Evolutionary conservation across 1,139 yeast species (phyloP).

Genomic region (Suhomyces anneliseae): DNA sequence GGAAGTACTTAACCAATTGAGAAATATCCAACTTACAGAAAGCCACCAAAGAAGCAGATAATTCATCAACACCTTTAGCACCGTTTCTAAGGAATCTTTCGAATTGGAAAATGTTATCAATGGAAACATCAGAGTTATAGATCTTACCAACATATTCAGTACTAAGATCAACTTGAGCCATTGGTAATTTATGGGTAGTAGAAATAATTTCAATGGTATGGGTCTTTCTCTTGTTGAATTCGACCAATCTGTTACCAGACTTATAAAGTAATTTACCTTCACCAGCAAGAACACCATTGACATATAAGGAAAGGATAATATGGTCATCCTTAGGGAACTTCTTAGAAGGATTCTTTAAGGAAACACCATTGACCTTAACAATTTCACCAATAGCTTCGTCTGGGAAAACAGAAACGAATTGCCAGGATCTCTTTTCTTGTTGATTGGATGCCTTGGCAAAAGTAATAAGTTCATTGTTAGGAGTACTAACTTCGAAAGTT

Average conservation of each 20-base stretch:
- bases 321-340: slow-evolving; percentile 50
- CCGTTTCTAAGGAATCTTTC: slow-evolving; percentile 46
- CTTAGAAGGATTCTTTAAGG: slow-evolving; percentile 33
- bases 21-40: slow-evolving; percentile 47
- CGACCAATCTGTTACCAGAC: slow-evolving; percentile 43
- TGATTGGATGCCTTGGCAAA: slow-evolving; percentile 74
- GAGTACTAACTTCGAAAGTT: slow-evolving; percentile 49
- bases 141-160: slow-evolving; percentile 71
- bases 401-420: slow-evolving; percentile 73
- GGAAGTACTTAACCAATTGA: slow-evolving; percentile 54
- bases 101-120: slow-evolving; percentile 60
- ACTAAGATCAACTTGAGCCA: slow-evolving; percentile 57
- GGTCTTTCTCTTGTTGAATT: slow-evolving; percentile 38
- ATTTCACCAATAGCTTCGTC: slow-evolving; percentile 75
- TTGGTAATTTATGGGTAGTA: slow-evolving; percentile 33
- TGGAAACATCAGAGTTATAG: slow-evolving; percentile 60
- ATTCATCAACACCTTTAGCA: slow-evolving; percentile 46
- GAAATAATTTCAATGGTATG: slow-evolving; percentile 40
- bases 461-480: slow-evolving; percentile 47
- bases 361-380: slow-evolving; percentile 58
- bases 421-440: slow-evolving; percentile 57
- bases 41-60: slow-evolving; percentile 39
- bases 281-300: slow-evolving; percentile 64
- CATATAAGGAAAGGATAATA: slow-evolving; percentile 57
- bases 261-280: slow-evolving; percentile 48